A percentile compares a stretch with the other conserved stretches of the same genome.
Conservation (phyloP, 192 early-diverging fungal genomes). For the Dispira parvispora region DNA sequence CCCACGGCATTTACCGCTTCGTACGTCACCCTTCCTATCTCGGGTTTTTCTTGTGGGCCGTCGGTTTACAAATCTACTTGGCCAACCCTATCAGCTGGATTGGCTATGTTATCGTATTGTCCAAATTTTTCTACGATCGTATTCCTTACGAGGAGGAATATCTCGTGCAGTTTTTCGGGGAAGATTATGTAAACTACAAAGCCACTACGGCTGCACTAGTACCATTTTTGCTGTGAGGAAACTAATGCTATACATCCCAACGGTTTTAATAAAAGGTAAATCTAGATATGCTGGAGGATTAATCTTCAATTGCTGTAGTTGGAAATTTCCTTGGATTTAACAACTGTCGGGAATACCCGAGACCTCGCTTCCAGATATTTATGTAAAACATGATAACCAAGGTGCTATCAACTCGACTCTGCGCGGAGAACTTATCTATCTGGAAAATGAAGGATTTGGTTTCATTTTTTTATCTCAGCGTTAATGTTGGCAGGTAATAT, state of each 20-base stretch:
- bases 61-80: conserved; percentile 59
- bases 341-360: too few relatives aligned
- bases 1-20: conserved; percentile 67
- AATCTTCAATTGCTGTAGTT: too few relatives aligned
- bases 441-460: too few relatives aligned
- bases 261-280: too few relatives aligned
- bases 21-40: conserved; percentile 92
- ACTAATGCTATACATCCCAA: neutral
- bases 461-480: too few relatives aligned
- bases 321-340: too few relatives aligned
- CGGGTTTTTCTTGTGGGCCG: conserved; percentile 85
- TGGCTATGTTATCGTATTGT: conserved; percentile 43
- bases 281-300: too few relatives aligned
- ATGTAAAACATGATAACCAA: too few relatives aligned
- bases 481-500: too few relatives aligned
- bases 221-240: conserved; percentile 37
- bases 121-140: conserved; percentile 59
- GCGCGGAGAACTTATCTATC: too few relatives aligned
- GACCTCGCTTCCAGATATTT: too few relatives aligned
- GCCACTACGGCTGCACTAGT: conserved; percentile 44
- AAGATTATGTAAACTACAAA: conserved; percentile 53
- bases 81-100: conserved; percentile 62
- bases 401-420: too few relatives aligned
- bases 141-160: conserved; percentile 63
- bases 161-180: conserved; percentile 66